Evolutionary conservation across 2,329 filamentous ascomycete genomes (phyloP), one percentile per base, ranked within the genome.

Genomic region (Diplodia mutila): DNA sequence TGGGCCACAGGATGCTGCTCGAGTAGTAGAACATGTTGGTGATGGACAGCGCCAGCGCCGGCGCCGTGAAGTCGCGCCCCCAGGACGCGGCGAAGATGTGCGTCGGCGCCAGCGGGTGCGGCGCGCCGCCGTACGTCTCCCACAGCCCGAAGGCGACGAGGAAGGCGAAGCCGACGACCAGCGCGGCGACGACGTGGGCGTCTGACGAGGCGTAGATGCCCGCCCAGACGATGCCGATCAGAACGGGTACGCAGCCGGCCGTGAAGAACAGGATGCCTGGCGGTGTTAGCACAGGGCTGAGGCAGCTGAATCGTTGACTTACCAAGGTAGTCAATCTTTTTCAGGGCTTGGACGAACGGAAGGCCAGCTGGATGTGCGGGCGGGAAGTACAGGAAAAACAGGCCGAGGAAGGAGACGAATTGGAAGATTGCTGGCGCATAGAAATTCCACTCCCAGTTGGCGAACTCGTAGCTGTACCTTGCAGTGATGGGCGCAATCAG

Each of bases 11-110:
- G 52, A 84, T 79, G 68, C 80, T 82, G 51, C 78, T 79, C 39
- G 78, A 79, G 72, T 85, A 85, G 74, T 84, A 85, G 71, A 84
- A 84, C 83, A 85, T 85, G 67, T 81, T 85, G 23, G 84, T 77
- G 53, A 85, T 79, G 51, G 79, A 80, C 0, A 80, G 76, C 3
- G 80, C 80, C 29, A 84, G 75, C 46, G 80, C 81, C 0, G 82
- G 82, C 0, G 80, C 82, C 0, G 82, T 84, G 52, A 85, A 79
- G 52, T 83, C 81, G n/a, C 83, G 76, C 1, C 83, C 83, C 34
- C 77, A 72, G 14, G 79, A 79, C 11, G 78, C 75, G 4, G 80
- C 79, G 71, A 85, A 85, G 70, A 85, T 75, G 55, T 78, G 76
- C 0, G 80, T 76, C 7, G 83, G 83, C 1, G 81, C 82, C 14